A percentile compares a stretch with the other conserved stretches of the same genome.
These are phyloP conservation scores for Breynia disticha DNA, from an alignment of 441 rosid species.

Conservation along the genomic window DNA sequence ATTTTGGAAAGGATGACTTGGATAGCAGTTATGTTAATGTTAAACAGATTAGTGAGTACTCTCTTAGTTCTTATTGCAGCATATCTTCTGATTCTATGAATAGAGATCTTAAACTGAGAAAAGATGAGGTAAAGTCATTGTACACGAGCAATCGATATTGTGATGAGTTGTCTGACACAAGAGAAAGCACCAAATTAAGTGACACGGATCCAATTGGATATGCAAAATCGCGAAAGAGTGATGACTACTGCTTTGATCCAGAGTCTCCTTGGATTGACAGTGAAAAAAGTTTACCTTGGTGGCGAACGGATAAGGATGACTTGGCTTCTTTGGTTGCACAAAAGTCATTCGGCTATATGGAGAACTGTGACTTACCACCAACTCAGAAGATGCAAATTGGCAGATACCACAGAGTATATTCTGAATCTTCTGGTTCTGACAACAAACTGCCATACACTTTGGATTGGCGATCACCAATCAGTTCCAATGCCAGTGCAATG, in stretches of 20 bases:
- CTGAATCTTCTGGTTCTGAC: constrained; percentile 28
- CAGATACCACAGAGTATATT: constrained; percentile 33
- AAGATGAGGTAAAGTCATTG: constrained; percentile 15
- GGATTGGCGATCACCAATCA: constrained; percentile 20
- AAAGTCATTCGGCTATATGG: constrained; percentile 57
- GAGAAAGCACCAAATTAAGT: constrained; percentile 29
- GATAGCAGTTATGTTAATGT: constrained; percentile 11
- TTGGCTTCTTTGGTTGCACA: constrained; percentile 82
- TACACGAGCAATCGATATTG: constrained; percentile 23
- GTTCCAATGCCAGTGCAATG: constrained; percentile 22
- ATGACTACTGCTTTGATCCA: constrained; percentile 34
- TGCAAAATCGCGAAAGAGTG: constrained; percentile 25
- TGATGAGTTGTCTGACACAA: constrained; percentile 28
- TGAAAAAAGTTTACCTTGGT: constrained; percentile 77
- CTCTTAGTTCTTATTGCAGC: constrained; percentile 6
- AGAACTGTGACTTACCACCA: constrained; percentile 93
- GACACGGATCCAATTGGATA: constrained; percentile 28
- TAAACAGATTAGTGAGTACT: constrained; percentile 13
- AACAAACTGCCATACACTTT: constrained; percentile 21
- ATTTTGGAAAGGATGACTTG: constrained; percentile 5
- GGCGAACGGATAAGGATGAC: constrained; percentile 76
- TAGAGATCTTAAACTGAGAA: constrained; percentile 14
- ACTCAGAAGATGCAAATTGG: constrained; percentile 50
- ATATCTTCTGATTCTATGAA: constrained; percentile 10
- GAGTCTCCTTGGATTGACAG: constrained; percentile 54